Percentiles rank a stretch among this genome's conserved stretches.
Conservation (phyloP, 139 green algal genomes). For the Astrephomene gubernaculifera region DNA sequence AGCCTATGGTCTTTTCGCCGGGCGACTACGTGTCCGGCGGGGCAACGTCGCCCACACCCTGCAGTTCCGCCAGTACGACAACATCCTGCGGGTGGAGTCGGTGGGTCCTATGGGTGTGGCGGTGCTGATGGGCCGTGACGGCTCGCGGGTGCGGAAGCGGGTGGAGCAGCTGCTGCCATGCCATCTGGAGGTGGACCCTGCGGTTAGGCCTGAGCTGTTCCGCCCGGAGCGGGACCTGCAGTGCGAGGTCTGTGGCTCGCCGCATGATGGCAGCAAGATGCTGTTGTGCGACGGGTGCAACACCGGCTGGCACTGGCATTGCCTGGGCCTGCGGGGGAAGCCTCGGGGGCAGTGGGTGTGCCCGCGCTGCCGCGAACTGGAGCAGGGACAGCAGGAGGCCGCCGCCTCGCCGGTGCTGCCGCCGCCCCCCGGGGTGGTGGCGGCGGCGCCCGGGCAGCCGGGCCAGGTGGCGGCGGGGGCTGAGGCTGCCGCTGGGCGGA, state of each 20-base stretch:
- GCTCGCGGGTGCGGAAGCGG: too few relatives aligned
- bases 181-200: background rate
- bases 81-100: too few relatives aligned
- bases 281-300: conserved; percentile 82
- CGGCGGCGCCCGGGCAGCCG: too few relatives aligned
- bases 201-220: background rate
- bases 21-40: conserved; percentile 50
- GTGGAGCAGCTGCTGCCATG: background rate
- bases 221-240: background rate
- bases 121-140: too few relatives aligned
- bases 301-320: conserved; percentile 68
- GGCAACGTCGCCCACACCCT: too few relatives aligned
- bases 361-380: conserved; percentile 20
- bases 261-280: conserved; percentile 55
- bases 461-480: too few relatives aligned
- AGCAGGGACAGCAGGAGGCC: too few relatives aligned
- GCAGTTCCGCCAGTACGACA: too few relatives aligned
- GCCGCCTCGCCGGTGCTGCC: background rate
- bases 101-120: too few relatives aligned
- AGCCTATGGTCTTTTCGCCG: background rate
- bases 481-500: too few relatives aligned
- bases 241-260: conserved; percentile 64
- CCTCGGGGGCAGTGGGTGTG: conserved; percentile 83
- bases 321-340: conserved; percentile 56
- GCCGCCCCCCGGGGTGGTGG: too few relatives aligned